A percentile compares a stretch with the other conserved stretches of the same genome.
Evolutionary conservation across 106 monocot species (phyloP).

Genomic region (Platanthera zijinensis): DNA sequence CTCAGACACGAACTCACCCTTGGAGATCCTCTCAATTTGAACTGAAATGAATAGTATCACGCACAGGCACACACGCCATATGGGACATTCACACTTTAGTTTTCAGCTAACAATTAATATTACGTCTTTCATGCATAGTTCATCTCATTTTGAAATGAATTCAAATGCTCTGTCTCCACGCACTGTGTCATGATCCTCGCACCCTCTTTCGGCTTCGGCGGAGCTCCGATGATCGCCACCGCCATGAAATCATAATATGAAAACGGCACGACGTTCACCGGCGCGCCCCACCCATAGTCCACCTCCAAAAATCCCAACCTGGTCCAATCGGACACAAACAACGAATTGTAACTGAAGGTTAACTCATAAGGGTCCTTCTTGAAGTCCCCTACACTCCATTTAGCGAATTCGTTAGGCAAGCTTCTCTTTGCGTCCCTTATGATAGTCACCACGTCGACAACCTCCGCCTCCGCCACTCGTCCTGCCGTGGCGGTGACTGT

Average conservation of each 20-base stretch:
- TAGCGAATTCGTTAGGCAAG: constrained; percentile 20
- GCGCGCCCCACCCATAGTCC: constrained; percentile 55
- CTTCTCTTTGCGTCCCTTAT: constrained; percentile 28
- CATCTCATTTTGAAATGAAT: constrained; percentile 20
- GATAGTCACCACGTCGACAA: constrained; percentile 22
- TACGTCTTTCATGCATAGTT: not conserved
- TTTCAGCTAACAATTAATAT: too few relatives aligned
- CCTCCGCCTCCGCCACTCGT: not conserved
- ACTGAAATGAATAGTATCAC: too few relatives aligned
- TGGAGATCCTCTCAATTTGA: too few relatives aligned
- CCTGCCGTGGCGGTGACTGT: constrained; percentile 15
- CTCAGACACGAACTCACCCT: too few relatives aligned
- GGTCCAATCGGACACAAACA: constrained; percentile 55
- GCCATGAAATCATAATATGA: constrained; percentile 33
- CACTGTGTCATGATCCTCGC: constrained; percentile 45
- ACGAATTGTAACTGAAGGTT: constrained; percentile 16
- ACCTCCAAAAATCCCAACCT: constrained; percentile 42
- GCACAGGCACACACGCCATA: too few relatives aligned
- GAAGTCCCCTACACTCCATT: constrained; percentile 30
- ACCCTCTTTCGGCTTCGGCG: constrained; percentile 28
- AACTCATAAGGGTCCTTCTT: constrained; percentile 32
- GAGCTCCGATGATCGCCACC: constrained; percentile 31
- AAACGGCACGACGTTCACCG: constrained; percentile 34
- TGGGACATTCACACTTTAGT: too few relatives aligned
- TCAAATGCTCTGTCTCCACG: constrained; percentile 31